Evolutionary conservation across 2,329 filamentous ascomycete genomes (phyloP), one percentile per base, ranked within the genome.

Genomic region (Pseudonectria buxi): DNA sequence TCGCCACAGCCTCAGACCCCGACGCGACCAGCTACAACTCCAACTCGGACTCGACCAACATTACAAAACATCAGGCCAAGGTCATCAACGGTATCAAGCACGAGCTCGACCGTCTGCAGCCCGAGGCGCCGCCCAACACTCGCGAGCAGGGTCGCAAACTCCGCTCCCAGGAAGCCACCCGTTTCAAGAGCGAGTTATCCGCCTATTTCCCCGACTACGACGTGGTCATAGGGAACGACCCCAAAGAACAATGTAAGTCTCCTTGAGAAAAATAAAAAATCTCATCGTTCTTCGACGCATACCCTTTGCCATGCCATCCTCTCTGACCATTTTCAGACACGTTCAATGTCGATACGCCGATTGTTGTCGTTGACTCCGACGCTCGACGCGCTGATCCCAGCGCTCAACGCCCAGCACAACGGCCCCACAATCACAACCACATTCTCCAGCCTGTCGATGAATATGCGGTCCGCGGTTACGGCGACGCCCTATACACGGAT

Each of bases 201-300:
- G 76, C 79, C 31, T 96, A 95, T 64, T 95, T 96, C 55, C 81
- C 85, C 34, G 89, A 94, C 54, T 96, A 95, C 61, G 89, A 95
- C 62, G 86, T 94, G 57, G 77, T 95, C 47, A 87, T 96, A 63
- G 88, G 86, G 43, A 86, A 94, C 56, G 81, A 86, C 44, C 77
- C 81, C 26, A 83, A 83, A 51, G 82, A 89, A 62, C 71, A 82
- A 50, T 82, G 88, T 89, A 73, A 22, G 18, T 22, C 18, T 5
- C 9, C 18, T 22, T 22, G 18, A 9, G 76, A 69, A 14, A 30
- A 37, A 18, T 30, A 46, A 49, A 46, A 47, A 40, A 15, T 3
- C 37, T 36, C 43, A 44, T 50, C 47, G 37, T 36, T 44, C 39
- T 28, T 13, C 28, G 39, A 14, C 14, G 24, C 18, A n/a, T n/a